Base-by-base conservation (phyloP, 148 eudicot genomes). In the Nyssa sinensis region DNA sequence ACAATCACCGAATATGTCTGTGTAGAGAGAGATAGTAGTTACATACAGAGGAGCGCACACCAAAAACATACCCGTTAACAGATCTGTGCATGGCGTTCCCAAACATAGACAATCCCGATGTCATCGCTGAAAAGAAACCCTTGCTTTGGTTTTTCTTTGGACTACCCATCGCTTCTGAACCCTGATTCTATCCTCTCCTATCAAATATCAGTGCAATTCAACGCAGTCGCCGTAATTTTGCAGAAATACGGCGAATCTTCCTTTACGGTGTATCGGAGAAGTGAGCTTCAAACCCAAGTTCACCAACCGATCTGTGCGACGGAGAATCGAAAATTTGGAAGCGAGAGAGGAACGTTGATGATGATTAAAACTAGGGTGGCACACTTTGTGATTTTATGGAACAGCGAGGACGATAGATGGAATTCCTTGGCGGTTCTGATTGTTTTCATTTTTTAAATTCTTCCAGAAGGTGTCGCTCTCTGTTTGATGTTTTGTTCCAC, bases 21-120 rank as follows among this genome's bases (percentile, higher is more conserved):
- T n/a, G n/a, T 19, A 69, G 44, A 37, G 4, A 37, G 44, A 55
- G 17, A 55, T 55, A 55, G 25, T 17, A 24, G 51, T 44, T 44
- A 55, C 7, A 55, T 12, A 55, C 1, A 55, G 59, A 55, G 24
- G 25, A 55, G 59, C 17, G 9, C 7, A 17, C 25, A 21, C 6
- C 44, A 55, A 3, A 16, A 33, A 29, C 66, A 64, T 85, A 92
- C 97, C 97, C 97, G 49, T 85, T 89, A 76, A 89, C 92, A 59
- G 94, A 90, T 88, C 90, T 79, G 66, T 85, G 89, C 96, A 88
- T 86, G 77, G 91, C 89, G 71, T 44, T 86, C 49, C 92, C 83
- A 62, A 92, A 86, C 81, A 84, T 81, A 23, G 97, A 89, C 51
- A 89, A 75, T 27, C 94, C 82, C 6, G 92, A 88, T 24, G 84